phyloP scores from a whole-genome alignment of 495 filamentous ascomycete genomes.

The Daldinia vernicosa region DNA sequence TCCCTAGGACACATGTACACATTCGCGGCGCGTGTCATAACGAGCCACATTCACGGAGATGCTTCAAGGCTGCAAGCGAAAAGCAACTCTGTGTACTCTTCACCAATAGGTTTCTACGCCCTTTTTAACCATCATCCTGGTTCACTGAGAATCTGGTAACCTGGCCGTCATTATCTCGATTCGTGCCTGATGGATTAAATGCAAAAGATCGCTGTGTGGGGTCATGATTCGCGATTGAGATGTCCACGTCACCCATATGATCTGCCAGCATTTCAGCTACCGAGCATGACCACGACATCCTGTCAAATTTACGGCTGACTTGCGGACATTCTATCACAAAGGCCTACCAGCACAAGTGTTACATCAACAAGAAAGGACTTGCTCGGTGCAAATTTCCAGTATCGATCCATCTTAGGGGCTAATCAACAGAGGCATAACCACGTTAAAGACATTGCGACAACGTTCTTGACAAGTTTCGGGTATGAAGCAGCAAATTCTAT shows the following conservation, averaged over 20 bases:
- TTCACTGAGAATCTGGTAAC: conserved; percentile 1
- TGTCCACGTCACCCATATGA: conserved; percentile 42
- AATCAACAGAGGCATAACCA: background rate
- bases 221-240: conserved; percentile 34
- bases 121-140: conserved; percentile 1
- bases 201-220: conserved; percentile 19
- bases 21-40: conserved; percentile 17
- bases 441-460: background rate
- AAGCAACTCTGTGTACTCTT: background rate
- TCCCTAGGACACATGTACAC: conserved; percentile 14
- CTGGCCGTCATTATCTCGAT: conserved; percentile 11
- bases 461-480: background rate
- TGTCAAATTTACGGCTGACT: conserved; percentile 6
- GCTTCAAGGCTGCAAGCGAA: conserved; percentile 1
- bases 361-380: background rate
- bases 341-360: background rate
- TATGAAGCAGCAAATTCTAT: background rate
- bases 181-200: conserved; percentile 10
- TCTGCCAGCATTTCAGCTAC: conserved; percentile 32
- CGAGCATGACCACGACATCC: conserved; percentile 30
- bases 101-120: conserved; percentile 4
- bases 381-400: background rate
- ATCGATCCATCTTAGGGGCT: background rate
- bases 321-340: background rate
- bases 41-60: conserved; percentile 4